Evolutionary conservation across 768 basidiomycete genomes (phyloP), one percentile per base, ranked within the genome.

Genomic region (Nidula microcarpa): DNA sequence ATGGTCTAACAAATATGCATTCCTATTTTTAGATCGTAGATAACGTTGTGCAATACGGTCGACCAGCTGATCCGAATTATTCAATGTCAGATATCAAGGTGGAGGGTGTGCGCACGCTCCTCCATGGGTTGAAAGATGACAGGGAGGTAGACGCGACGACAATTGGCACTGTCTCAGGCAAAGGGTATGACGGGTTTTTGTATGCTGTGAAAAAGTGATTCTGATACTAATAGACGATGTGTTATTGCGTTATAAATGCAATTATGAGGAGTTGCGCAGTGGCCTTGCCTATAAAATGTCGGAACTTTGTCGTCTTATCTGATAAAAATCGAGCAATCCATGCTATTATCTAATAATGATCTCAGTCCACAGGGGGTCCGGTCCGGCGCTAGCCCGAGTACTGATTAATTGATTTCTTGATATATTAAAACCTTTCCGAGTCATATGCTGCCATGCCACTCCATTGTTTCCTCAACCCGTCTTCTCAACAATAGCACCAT

Each of bases 31-130:
- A 82, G 79, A 79, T 84, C 52, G 79, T 85, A 9, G 85, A 85
- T 64, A 86, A 86, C 57, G 80, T 84, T 36, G 81, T 82, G 5
- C 75, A 79, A 5, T 60, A 71, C 30, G 82, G 78, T 6, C 65
- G 60, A 5, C 78, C 81, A 1, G 68, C 78, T 1, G 74, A 80
- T 58, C 71, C 68, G 0, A 60, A 65, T 6, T 62, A 30, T 30
- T 41, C 39, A 41, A 13, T 62, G 44, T 56, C 64, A 5, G 70
- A 76, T 47, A 34, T 50, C 3, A 66, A 61, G n/a, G 59, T 74
- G 8, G 76, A 80, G 50, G 83, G 81, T 11, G 74, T 81, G 4
- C 68, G 82, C 18, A 61, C 54, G 13, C 66, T 85, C 9, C 61
- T 85, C 53, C 57, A 65, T 23, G 64, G 65, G 32, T 57, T 86